Evolutionary conservation across 2,329 filamentous ascomycete species (phyloP), one percentile per base, ranked within the genome.

Genomic region (Penicillium expansum): DNA sequence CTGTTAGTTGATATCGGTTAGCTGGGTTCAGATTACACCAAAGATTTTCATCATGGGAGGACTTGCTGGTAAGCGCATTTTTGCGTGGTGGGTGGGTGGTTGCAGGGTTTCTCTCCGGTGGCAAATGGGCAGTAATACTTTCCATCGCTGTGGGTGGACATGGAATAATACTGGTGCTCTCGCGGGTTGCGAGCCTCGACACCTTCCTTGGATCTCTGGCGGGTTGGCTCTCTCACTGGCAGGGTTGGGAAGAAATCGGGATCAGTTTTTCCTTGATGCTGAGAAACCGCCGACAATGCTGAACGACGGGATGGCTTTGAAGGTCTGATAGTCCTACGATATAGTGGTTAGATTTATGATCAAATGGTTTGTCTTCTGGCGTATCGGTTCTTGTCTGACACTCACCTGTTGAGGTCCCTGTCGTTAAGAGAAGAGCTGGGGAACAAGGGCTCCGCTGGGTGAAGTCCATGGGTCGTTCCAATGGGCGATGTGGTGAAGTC

Each of bases 11-110:
- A 49, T 24, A 20, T 72, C 65, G 65, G 68, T 61, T 66, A 66
- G 63, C 29, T 54, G 20, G 42, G 33, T 16, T 56, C 42, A 42
- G 18, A 18, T 18, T 30, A 22, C 14, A 56, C 54, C 54, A 52
- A 47, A 43, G 20, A 8, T n/a, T 49, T 30, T 37, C 13, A 38
- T 52, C 52, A 49, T 22, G 22, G 47, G 52, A 48, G 22, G 24
- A 79, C 91, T 84, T 88, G 96, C 92, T 97, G 92, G 73, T 97
- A 97, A 79, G 96, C 96, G 86, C 93, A 97, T 85, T 97, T 97
- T 67, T 97, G 89, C 80, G 95, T 94, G 71, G 95, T 94, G 39
- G 92, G 86, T 78, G 90, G 90, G 85, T 97, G 93, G 75, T 85
- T 89, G 84, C 93, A 97, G 70, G 86, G 82, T 49, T 83, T 78